Evolutionary conservation across 2,329 filamentous ascomycete species (phyloP).

Genomic region (Beauveria brongniartii): DNA sequence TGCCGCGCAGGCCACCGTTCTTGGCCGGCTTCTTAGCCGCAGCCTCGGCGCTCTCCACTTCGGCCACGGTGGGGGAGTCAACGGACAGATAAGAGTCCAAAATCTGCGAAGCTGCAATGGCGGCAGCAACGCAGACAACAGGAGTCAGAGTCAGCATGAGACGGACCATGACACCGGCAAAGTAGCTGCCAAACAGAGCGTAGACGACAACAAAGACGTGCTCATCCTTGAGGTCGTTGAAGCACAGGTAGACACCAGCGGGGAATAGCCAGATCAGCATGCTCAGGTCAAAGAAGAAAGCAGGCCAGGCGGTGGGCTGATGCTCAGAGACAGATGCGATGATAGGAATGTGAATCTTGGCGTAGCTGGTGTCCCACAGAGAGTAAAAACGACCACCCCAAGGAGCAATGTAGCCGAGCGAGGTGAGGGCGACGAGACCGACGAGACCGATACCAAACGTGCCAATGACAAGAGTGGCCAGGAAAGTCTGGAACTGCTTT

Average conservation of each 20-base stretch:
- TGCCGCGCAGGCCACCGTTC: constrained; percentile 55
- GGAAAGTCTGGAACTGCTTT: constrained; percentile 88
- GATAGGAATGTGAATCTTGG: constrained; percentile 98
- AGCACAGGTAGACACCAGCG: constrained; percentile 96
- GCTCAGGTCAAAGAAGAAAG: constrained; percentile 98
- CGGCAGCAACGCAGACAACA: constrained; percentile 89
- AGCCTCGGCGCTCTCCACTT: constrained; percentile 41
- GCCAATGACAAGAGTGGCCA: constrained; percentile 65
- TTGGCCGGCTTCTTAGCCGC: constrained; percentile 48
- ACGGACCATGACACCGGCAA: constrained; percentile 98
- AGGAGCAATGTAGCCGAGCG: constrained; percentile 85
- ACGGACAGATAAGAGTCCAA: constrained; percentile 75
- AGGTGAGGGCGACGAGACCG: constrained; percentile 77
- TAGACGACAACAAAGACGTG: constrained; percentile 98
- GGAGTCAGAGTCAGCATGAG: constrained; percentile 96
- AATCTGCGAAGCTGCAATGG: constrained; percentile 78
- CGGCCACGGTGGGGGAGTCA: constrained; percentile 50
- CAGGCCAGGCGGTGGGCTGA: constrained; percentile 96
- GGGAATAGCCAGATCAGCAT: constrained; percentile 99
- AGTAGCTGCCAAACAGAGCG: constrained; percentile 93
- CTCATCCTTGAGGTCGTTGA: constrained; percentile 87
- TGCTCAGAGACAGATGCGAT: constrained; percentile 99
- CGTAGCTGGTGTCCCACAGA: constrained; percentile 92
- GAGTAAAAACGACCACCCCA: constrained; percentile 99
- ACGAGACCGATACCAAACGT: constrained; percentile 67